Conservation (phyloP, 805 yeast species). For the Candida schatavii region DNA sequence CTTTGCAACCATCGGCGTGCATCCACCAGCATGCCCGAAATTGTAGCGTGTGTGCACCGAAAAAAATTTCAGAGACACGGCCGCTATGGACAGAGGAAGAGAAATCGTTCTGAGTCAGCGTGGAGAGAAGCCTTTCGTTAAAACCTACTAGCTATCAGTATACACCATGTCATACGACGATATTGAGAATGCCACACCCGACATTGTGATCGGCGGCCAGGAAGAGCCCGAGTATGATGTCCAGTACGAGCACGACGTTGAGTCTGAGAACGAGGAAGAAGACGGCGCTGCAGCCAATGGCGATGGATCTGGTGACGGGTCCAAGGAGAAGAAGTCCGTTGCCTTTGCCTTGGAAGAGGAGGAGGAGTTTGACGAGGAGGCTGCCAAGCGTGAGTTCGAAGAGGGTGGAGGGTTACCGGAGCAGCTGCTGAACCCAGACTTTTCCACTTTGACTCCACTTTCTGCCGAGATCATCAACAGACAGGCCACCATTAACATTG, state of each 20-base stretch:
- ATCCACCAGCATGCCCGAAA: too few relatives aligned
- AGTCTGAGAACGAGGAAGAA: slow-evolving; percentile 41
- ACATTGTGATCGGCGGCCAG: slow-evolving; percentile 68
- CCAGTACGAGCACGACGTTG: slow-evolving; percentile 53
- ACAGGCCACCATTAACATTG: slow-evolving; percentile 98
- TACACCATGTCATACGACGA: slow-evolving; percentile 79
- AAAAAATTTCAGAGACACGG: too few relatives aligned
- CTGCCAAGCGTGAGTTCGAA: slow-evolving; percentile 80
- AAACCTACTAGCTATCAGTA: too few relatives aligned
- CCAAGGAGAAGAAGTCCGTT: slow-evolving; percentile 63
- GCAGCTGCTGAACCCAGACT: slow-evolving; percentile 89
- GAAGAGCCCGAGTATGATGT: slow-evolving; percentile 38
- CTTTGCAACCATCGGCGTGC: too few relatives aligned
- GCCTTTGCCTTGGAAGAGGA: slow-evolving; percentile 74
- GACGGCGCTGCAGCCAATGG: slow-evolving; percentile 40
- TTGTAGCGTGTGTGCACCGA: slow-evolving; percentile 4
- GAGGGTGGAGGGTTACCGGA: slow-evolving; percentile 99
- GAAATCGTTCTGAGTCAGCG: too few relatives aligned
- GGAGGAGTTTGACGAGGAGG: slow-evolving; percentile 70
- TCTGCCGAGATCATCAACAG: slow-evolving; percentile 95
- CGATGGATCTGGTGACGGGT: slow-evolving; percentile 6
- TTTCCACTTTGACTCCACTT: slow-evolving; percentile 74
- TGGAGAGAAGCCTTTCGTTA: too few relatives aligned
- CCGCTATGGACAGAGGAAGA: too few relatives aligned
- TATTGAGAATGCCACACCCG: slow-evolving; percentile 82